Evolutionary conservation across 2,329 filamentous ascomycete species (phyloP).

Genomic region (Hypoxylon sp.): DNA sequence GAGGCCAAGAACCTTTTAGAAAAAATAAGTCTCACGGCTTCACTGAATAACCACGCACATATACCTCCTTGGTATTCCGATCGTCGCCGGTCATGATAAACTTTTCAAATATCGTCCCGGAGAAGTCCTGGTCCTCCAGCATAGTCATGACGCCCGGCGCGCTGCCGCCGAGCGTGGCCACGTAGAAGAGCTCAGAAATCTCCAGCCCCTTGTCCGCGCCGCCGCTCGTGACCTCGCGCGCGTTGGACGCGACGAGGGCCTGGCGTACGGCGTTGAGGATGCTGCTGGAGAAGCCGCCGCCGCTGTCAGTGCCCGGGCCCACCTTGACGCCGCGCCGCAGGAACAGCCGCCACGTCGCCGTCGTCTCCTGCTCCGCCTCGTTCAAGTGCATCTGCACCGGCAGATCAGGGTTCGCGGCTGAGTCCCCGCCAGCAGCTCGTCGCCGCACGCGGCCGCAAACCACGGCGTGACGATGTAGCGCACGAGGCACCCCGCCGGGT

Average conservation of each 20-base stretch:
- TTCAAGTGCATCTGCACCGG: slow-evolving; percentile 74
- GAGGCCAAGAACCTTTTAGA: too few species aligned
- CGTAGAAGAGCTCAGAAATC: slow-evolving; percentile 62
- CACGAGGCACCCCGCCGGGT: slow-evolving; percentile 54
- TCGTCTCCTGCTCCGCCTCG: slow-evolving; percentile 68
- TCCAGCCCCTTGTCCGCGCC: slow-evolving; percentile 55
- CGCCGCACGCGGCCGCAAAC: slow-evolving; percentile 68
- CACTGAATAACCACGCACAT: slow-evolving; percentile 56
- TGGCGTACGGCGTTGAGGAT: slow-evolving; percentile 67
- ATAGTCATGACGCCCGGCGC: slow-evolving; percentile 58
- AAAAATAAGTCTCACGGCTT: too few species aligned
- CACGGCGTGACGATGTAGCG: slow-evolving; percentile 63
- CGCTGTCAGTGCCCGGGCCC: slow-evolving; percentile 71
- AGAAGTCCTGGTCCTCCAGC: slow-evolving; percentile 58
- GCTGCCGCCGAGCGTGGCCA: slow-evolving; percentile 66
- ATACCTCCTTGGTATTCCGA: slow-evolving; percentile 65
- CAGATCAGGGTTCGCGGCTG: slow-evolving; percentile 55
- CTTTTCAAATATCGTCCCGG: slow-evolving; percentile 63
- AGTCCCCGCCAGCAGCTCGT: slow-evolving; percentile 61
- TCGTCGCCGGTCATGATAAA: slow-evolving; percentile 73
- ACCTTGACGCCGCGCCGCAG: slow-evolving; percentile 66
- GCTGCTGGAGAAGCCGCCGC: slow-evolving; percentile 67
- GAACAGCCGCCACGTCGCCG: slow-evolving; percentile 62
- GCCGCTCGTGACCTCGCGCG: slow-evolving; percentile 52
- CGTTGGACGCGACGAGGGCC: slow-evolving; percentile 63